A percentile compares a stretch with the other conserved stretches of the same genome.
These are phyloP conservation scores for Phytophthora pistaciae DNA, from an alignment of 352 stramenopile species.

Conservation along the genomic window DNA sequence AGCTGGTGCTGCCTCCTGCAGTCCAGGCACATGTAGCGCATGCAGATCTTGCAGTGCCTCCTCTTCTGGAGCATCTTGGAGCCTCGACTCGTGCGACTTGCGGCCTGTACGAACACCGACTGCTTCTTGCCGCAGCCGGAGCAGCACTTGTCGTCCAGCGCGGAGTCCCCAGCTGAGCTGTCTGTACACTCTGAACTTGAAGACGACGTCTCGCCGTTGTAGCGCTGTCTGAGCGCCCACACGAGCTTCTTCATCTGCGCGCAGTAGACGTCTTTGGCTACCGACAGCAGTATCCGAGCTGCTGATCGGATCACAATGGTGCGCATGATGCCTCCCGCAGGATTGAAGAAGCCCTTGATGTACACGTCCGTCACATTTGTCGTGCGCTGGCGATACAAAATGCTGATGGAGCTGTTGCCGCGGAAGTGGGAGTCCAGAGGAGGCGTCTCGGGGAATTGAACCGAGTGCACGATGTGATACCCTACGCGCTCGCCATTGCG, in stretches of 20 bases:
- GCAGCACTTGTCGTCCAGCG: conserved; percentile 26
- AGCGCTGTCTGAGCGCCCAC: conserved; percentile 49
- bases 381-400: conserved; percentile 59
- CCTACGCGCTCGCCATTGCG: conserved; percentile 52
- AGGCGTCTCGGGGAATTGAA: conserved; percentile 56
- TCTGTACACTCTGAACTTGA: conserved; percentile 23
- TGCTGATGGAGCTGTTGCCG: conserved; percentile 65
- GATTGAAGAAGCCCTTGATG: conserved; percentile 57
- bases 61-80: conserved; percentile 33
- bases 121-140: conserved; percentile 38
- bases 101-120: conserved; percentile 33
- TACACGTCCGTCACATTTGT: conserved; percentile 64
- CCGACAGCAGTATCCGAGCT: conserved; percentile 41
- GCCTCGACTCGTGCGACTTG: conserved; percentile 23
- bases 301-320: conserved; percentile 42
- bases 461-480: conserved; percentile 52
- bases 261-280: conserved; percentile 53
- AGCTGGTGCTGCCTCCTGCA: conserved; percentile 60
- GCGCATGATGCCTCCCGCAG: conserved; percentile 44
- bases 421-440: conserved; percentile 44
- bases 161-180: conserved; percentile 5
- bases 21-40: conserved; percentile 49
- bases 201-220: conserved; percentile 16
- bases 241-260: conserved; percentile 73
- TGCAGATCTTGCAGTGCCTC: conserved; percentile 51